Evolutionary conservation across 2,329 filamentous ascomycete species (phyloP), one percentile per base, ranked within the genome.

Genomic region (Venturia oleaginea): DNA sequence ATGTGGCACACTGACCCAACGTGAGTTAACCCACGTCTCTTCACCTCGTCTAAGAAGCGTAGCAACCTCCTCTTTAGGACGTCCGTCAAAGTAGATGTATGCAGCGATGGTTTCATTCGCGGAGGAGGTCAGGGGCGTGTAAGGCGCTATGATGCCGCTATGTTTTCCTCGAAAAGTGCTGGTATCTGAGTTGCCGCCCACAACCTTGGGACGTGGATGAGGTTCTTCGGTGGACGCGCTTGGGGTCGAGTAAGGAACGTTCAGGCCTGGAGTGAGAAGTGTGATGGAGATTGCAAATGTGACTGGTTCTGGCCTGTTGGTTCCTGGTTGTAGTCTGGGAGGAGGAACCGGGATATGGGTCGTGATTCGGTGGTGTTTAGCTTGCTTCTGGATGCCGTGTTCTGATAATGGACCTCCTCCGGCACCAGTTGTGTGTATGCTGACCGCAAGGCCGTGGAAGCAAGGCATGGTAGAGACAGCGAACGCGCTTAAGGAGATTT

Each of bases 271-370:
- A 0, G 92, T 97, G 69, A 97, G 84, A 59, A 99, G 85, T 2
- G 94, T 97, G 72, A 99, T 97, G 62, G 93, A 97, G 72, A 99
- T 97, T 70, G 94, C 94, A 77, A 99, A 99, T 70, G 92, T 94
- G 67, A 94, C 92, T 70, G 95, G 89, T 78, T 97, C 92, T 61
- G 92, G 88, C 65, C 84, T 83, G 67, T 86, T 80, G 43, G 84
- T 80, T 72, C 87, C 82, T 65, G 76, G 70, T 57, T 85, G 85
- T 54, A 97, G 79, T 76, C 90, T 90, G 51, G 93, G 89, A 67
- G 92, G 89, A 42, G 94, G 93, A 7, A 99, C 94, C 62, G 93
- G 92, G 71, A 99, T 97, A 80, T 96, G 99, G 71, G 91, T 92
- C 74, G 92, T 96, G 78, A 99, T 97, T 72, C 94, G 89, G 67